Evolutionary conservation across 1,284 basidiomycete species (phyloP).

Genomic region (Papiliotrema nemorosa): DNA sequence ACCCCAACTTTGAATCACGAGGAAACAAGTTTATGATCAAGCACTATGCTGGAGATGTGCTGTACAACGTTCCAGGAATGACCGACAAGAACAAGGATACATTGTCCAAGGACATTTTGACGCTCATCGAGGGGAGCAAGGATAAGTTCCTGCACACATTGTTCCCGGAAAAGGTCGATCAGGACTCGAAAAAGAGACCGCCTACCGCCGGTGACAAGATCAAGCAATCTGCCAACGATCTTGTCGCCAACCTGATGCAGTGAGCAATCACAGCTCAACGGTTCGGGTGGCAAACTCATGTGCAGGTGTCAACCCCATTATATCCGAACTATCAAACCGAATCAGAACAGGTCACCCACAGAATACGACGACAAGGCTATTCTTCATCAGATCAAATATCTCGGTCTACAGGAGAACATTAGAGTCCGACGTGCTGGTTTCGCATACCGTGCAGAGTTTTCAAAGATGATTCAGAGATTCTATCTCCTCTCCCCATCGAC

Average conservation of each 20-base stretch:
- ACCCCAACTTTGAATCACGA: conserved; percentile 88
- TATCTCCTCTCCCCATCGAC: conserved; percentile 92
- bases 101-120: conserved; percentile 88
- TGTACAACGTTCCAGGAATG: conserved; percentile 97
- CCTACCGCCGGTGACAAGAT: conserved; percentile 98
- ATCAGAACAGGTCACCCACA: conserved; percentile 86
- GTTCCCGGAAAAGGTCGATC: conserved; percentile 94
- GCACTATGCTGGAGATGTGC: conserved; percentile 97
- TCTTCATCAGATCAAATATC: conserved; percentile 98
- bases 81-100: conserved; percentile 99
- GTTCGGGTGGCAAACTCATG: conserved; percentile 65
- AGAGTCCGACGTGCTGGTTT: conserved; percentile 95
- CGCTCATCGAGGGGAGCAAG: conserved; percentile 74
- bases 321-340: conserved; percentile 99
- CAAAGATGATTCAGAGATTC: conserved; percentile 98
- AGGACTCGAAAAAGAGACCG: conserved; percentile 95
- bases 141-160: conserved; percentile 82
- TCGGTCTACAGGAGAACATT: conserved; percentile 98
- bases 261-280: not conserved
- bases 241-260: conserved; percentile 65
- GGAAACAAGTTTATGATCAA: conserved; percentile 85
- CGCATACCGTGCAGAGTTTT: conserved; percentile 81
- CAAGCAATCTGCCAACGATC: conserved; percentile 86
- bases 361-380: conserved; percentile 96
- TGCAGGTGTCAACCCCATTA: conserved; percentile 85